A percentile compares a stretch with the other conserved stretches of the same genome.
Conservation (phyloP, 169 alveolate genomes). For the Besnoitia besnoiti region DNA sequence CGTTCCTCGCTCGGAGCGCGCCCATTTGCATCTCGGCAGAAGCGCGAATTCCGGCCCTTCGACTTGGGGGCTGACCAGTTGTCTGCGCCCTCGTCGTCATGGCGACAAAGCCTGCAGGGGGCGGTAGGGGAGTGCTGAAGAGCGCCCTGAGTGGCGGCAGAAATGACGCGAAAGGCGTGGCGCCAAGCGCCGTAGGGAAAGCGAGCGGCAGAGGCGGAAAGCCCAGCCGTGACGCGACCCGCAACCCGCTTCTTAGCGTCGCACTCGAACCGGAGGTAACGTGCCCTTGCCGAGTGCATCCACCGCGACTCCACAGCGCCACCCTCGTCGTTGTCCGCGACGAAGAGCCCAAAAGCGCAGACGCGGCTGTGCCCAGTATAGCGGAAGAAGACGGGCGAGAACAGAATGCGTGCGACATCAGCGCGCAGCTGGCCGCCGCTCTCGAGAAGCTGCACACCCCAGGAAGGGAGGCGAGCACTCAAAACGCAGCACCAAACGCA, state of each 20-base stretch:
- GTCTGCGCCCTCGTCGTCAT: neutral
- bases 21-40: too few species aligned
- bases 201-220: neutral
- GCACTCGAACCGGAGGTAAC: constrained; percentile 25
- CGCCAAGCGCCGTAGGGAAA: neutral
- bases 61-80: too few species aligned
- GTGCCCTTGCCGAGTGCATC: neutral
- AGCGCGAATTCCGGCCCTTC: too few species aligned
- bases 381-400: too few species aligned
- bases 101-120: neutral
- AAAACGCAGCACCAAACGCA: too few species aligned
- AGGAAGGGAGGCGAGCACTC: too few species aligned
- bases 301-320: neutral
- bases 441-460: neutral
- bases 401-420: neutral
- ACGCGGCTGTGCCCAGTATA: too few species aligned
- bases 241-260: neutral
- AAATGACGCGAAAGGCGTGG: neutral
- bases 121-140: neutral
- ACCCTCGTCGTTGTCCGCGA: neutral
- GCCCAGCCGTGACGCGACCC: neutral
- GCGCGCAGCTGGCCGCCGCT: neutral
- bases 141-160: neutral
- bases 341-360: too few species aligned
- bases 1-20: too few species aligned